Base-by-base conservation (phyloP, 306 rosid genomes). In the Sphenostylis stenocarpa region DNA sequence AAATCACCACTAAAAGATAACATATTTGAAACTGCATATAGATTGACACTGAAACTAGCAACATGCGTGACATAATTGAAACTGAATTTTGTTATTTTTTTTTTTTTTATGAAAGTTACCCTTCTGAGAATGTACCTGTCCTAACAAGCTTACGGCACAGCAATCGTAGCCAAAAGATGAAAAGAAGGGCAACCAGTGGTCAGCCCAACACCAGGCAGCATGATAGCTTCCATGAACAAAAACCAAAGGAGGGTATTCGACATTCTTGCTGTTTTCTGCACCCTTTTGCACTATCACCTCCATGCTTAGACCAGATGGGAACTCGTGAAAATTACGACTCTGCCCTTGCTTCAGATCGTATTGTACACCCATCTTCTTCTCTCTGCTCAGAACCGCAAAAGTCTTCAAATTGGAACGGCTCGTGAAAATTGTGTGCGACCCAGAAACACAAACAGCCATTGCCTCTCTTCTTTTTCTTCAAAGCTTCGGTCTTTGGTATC, bases 201-300 rank as follows among this genome's bases (percentile, higher is more conserved):
- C 87, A 65, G 98, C 93, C 96, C 97, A 93, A 71, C 92, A 89
- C 98, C 98, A 93, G 84, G 97, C 96, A 74, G 98, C 97, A 60
- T 93, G 98, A 84, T 93, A 93, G 76, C 98, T 93, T 83, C 98
- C 98, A 85, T 93, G 98, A 79, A 91, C 90, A 77, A 91, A 93
- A 5, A 93, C 88, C 70, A 93, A 86, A 79, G 97, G 85, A 45
- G 93, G 89, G 43, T 31, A 74, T 57, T 74, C 76, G 49, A 17
- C 57, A 48, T 57, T 70, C 34, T 5, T 41, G 19, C 56, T 77
- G 24, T 75, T 71, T 20, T 55, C 83, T 45, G n/a, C 83, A 71
- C 85, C 85, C 76, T 88, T 91, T 55, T 91, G 88, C 48, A 82
- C 78, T 61, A 93, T 84, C 1, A 83, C 91, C 81, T 93, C 98